Evolutionary conservation across 1,284 basidiomycete genomes (phyloP), one percentile per base, ranked within the genome.

Genomic region (Tilletiopsis washingtonensis): DNA sequence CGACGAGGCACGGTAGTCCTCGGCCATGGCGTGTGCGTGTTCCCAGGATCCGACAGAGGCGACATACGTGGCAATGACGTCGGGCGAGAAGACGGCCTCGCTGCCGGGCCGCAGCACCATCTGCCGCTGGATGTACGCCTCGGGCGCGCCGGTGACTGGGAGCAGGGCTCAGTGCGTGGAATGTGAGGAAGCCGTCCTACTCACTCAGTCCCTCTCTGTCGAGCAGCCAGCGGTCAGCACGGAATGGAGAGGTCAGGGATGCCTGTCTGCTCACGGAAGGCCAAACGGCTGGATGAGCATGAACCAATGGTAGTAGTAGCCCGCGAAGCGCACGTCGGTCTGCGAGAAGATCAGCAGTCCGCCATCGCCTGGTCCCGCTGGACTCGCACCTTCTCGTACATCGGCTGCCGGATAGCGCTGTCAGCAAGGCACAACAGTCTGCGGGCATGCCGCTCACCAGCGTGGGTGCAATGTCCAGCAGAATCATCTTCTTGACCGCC

Each of bases 341-440:
- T 59, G 46, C 24, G 70, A 63, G 49, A 75, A 76, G 70, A 76
- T 74, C n/a, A n/a, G n/a, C n/a, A n/a, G n/a, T n/a, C n/a, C n/a
- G n/a, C n/a, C n/a, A n/a, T n/a, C n/a, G n/a, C n/a, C n/a, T n/a
- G n/a, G 45, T 64, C 69, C 11, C 75, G 32, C 54, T 55, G 38
- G 6, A 34, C 12, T 34, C 1, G 32, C 32, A 12, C 12, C 32
- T 34, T 34, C 2, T 34, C 32, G 32, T 34, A 1, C 2, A 9
- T 7, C 7, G n/a, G 9, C 9, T 7, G n/a, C 7, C 29, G 29
- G n/a, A 34, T 9, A n/a, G n/a, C 9, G n/a, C 9, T 7, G 29
- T 7, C 9, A n/a, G 29, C 9, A 34, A 9, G n/a, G 29, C 9
- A n/a, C 7, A 39, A n/a, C 7, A 39, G 4, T 49, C 52, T 51